Percentiles rank a stretch among this genome's conserved stretches.
phyloP scores from a whole-genome alignment of 2,329 filamentous ascomycete species.

The Ceratocystiopsis sp. region DNA sequence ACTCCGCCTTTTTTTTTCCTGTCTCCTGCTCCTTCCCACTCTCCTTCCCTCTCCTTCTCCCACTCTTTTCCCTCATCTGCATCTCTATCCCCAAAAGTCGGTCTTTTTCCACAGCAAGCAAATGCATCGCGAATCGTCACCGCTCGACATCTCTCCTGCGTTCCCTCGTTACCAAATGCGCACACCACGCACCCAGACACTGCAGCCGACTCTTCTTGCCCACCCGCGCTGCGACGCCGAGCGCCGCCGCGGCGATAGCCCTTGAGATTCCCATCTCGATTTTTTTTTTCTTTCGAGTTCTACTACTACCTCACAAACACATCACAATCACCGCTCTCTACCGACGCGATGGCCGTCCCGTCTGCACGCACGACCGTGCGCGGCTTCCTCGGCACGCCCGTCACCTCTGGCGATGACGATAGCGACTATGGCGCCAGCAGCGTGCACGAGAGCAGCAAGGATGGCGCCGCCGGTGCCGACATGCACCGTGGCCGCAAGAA shows the following conservation, averaged over 20 bases:
- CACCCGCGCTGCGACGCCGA: constrained; percentile 39
- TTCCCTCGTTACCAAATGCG: constrained; percentile 43
- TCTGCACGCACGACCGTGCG: constrained; percentile 37
- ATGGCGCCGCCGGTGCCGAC: constrained; percentile 12
- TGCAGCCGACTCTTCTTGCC: constrained; percentile 30
- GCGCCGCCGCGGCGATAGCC: constrained; percentile 32
- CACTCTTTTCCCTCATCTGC: constrained; percentile 1
- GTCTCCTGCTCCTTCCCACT: neutral
- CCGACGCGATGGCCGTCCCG: constrained; percentile 30
- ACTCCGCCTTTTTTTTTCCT: no score
- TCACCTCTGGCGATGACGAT: constrained; percentile 39
- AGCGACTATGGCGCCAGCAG: constrained; percentile 26
- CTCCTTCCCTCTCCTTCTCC: neutral
- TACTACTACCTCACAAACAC: neutral
- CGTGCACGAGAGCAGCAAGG: neutral
- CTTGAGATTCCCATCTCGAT: constrained; percentile 1
- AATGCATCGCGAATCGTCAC: constrained; percentile 39
- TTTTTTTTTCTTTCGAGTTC: neutral
- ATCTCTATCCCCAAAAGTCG: constrained; percentile 1
- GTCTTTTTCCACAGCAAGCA: constrained; percentile 13
- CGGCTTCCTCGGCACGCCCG: constrained; percentile 37
- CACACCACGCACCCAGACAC: constrained; percentile 30
- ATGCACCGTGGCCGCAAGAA: constrained; percentile 20
- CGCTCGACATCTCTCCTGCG: constrained; percentile 25
- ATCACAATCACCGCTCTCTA: neutral